A percentile compares a stretch with the other conserved stretches of the same genome.
phyloP scores from a whole-genome alignment of 2,329 filamentous ascomycete genomes.

The Alternaria sp. region DNA sequence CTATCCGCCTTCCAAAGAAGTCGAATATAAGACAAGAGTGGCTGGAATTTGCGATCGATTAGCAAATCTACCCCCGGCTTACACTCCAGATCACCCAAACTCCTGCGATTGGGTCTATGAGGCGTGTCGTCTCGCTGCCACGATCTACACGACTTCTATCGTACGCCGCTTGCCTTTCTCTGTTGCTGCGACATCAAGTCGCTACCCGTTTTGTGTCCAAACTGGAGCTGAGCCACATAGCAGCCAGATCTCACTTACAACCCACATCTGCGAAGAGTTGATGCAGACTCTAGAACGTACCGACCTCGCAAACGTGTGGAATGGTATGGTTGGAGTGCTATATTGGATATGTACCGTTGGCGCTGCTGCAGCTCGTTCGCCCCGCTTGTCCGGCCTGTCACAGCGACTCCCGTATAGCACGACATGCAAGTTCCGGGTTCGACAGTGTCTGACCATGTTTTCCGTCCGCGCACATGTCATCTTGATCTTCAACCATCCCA shows the following conservation, averaged over 20 bases:
- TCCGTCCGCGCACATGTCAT: constrained; percentile 32
- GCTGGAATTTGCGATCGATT: constrained; percentile 25
- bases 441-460: constrained; percentile 38
- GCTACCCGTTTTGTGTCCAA: constrained; percentile 15
- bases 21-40: constrained; percentile 22
- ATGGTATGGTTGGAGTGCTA: constrained; percentile 41
- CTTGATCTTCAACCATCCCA: constrained; percentile 36
- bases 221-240: not conserved
- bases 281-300: constrained; percentile 32
- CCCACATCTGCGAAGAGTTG: constrained; percentile 26
- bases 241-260: constrained; percentile 2
- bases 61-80: constrained; percentile 28
- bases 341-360: constrained; percentile 45
- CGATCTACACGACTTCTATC: constrained; percentile 43
- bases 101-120: constrained; percentile 44
- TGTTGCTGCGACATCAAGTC: constrained; percentile 28
- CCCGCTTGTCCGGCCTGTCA: not conserved
- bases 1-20: not conserved
- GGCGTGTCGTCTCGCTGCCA: constrained; percentile 40
- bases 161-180: constrained; percentile 36
- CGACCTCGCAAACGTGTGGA: constrained; percentile 37
- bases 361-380: constrained; percentile 35
- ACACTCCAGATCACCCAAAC: constrained; percentile 21
- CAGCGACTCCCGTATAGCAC: not conserved
- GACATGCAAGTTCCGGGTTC: constrained; percentile 23